Evolutionary conservation across 1,284 basidiomycete genomes (phyloP).

Genomic region (Ganoderma boninense): DNA sequence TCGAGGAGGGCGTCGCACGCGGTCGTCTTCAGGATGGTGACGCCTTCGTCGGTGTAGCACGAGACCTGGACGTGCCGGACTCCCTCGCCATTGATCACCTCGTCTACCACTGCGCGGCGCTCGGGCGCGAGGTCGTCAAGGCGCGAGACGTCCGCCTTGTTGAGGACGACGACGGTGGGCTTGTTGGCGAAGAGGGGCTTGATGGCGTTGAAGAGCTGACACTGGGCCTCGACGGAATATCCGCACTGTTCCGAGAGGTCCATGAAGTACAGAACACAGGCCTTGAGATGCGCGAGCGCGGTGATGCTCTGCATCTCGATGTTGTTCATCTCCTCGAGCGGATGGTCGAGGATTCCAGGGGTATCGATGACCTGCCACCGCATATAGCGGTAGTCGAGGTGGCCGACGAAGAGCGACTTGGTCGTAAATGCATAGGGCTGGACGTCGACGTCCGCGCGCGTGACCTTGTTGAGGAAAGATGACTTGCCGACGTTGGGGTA

Average conservation of each 20-base stretch:
- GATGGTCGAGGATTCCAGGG: slow-evolving; percentile 92
- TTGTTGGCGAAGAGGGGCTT: slow-evolving; percentile 95
- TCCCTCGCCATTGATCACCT: slow-evolving; percentile 80
- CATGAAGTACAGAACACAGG: slow-evolving; percentile 96
- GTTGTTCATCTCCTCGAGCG: slow-evolving; percentile 98
- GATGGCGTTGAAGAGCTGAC: slow-evolving; percentile 97
- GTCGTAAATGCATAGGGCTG: slow-evolving; percentile 99
- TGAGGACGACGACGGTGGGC: slow-evolving; percentile 91
- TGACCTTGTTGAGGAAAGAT: slow-evolving; percentile 98
- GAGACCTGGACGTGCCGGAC: slow-evolving; percentile 86
- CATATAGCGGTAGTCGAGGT: slow-evolving; percentile 97
- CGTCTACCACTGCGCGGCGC: slow-evolving; percentile 81
- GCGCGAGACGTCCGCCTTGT: slow-evolving; percentile 93
- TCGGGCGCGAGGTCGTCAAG: slow-evolving; percentile 84
- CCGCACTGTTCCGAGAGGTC: slow-evolving; percentile 97
- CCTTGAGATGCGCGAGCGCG: slow-evolving; percentile 92
- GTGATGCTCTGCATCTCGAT: slow-evolving; percentile 99
- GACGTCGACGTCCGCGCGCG: slow-evolving; percentile 96
- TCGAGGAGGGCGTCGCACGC: slow-evolving; percentile 94
- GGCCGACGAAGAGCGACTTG: slow-evolving; percentile 95
- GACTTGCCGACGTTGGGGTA: slow-evolving; percentile 99
- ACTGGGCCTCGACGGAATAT: slow-evolving; percentile 93
- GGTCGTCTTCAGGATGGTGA: slow-evolving; percentile 93
- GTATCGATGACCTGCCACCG: slow-evolving; percentile 99
- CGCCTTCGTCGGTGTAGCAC: slow-evolving; percentile 94